Percentiles rank a stretch among this genome's conserved stretches.
These are phyloP conservation scores for Colletotrichum aenigma DNA, from an alignment of 2,329 filamentous ascomycete species.

Conservation along the genomic window DNA sequence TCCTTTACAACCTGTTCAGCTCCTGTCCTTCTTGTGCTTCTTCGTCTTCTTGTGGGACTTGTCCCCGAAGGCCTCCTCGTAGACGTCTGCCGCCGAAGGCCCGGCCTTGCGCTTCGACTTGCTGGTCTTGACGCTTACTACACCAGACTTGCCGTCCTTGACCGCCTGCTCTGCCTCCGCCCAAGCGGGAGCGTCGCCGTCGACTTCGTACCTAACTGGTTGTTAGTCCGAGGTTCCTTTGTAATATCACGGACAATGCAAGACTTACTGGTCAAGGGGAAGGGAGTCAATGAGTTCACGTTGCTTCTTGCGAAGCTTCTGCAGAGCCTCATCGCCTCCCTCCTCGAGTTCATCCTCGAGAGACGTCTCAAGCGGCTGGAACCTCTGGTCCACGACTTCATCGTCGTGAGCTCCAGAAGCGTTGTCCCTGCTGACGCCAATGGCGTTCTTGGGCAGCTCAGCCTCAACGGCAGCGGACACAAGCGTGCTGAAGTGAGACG, in stretches of 20 bases:
- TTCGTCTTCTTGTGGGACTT: conserved; percentile 60
- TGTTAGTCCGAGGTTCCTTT: conserved; percentile 6
- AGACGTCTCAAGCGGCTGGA: conserved; percentile 71
- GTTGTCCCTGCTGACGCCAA: conserved; percentile 63
- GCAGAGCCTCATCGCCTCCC: conserved; percentile 77
- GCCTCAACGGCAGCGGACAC: conserved; percentile 76
- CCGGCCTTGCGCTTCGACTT: conserved; percentile 78
- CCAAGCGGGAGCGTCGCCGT: conserved; percentile 66
- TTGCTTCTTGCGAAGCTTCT: conserved; percentile 77
- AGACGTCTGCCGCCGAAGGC: conserved; percentile 63
- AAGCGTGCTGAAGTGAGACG: conserved; percentile 75
- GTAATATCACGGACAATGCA: not conserved
- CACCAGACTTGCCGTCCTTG: conserved; percentile 61
- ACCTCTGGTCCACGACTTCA: conserved; percentile 68
- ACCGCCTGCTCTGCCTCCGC: conserved; percentile 79
- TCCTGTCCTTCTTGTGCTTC: conserved; percentile 36
- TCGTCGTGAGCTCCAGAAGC: conserved; percentile 72
- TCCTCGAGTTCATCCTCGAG: conserved; percentile 86
- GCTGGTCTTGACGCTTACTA: conserved; percentile 81
- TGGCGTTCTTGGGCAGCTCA: conserved; percentile 63
- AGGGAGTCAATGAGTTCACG: conserved; percentile 88
- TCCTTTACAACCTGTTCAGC: not conserved
- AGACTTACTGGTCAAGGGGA: conserved; percentile 80
- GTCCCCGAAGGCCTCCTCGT: conserved; percentile 63
- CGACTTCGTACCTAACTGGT: conserved; percentile 64